Evolutionary conservation across 495 filamentous ascomycete genomes (phyloP).

Genomic region (Usnea hakonensis): DNA sequence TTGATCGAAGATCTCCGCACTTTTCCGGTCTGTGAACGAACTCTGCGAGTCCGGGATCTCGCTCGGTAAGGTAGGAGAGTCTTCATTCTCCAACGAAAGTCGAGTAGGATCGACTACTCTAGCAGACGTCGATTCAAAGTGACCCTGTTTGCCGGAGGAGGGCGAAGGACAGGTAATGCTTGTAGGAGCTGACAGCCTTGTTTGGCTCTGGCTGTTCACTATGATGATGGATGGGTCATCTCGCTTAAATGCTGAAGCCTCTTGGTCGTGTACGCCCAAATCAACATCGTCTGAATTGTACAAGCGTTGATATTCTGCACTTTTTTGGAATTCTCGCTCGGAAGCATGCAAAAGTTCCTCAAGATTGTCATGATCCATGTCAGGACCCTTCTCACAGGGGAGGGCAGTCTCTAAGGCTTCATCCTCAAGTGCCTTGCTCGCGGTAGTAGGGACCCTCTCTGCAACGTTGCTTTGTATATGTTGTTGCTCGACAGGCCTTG

Average conservation of each 20-base stretch:
- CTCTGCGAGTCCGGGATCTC: constrained; percentile 12
- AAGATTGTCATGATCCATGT: not conserved
- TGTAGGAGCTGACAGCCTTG: constrained; percentile 4
- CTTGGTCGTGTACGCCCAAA: not conserved
- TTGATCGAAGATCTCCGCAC: not conserved
- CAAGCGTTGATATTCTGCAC: not conserved
- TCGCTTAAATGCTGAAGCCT: not conserved
- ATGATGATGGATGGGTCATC: not conserved
- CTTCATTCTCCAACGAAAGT: not conserved
- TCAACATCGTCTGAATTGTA: not conserved
- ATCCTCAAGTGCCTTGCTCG: not conserved
- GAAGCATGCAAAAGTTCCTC: not conserved
- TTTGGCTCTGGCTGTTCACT: constrained; percentile 14
- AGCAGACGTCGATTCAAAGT: not conserved
- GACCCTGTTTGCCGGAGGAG: not conserved
- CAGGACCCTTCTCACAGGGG: not conserved
- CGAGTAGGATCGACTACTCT: not conserved
- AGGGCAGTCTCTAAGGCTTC: not conserved
- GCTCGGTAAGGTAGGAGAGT: not conserved
- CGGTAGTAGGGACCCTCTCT: not conserved
- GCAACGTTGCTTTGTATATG: not conserved
- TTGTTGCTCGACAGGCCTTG: not conserved
- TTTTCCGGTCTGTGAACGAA: not conserved
- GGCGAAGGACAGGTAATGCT: not conserved
- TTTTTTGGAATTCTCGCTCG: not conserved